phyloP scores from a whole-genome alignment of 106 monocot genomes.

The Acorus gramineus region DNA sequence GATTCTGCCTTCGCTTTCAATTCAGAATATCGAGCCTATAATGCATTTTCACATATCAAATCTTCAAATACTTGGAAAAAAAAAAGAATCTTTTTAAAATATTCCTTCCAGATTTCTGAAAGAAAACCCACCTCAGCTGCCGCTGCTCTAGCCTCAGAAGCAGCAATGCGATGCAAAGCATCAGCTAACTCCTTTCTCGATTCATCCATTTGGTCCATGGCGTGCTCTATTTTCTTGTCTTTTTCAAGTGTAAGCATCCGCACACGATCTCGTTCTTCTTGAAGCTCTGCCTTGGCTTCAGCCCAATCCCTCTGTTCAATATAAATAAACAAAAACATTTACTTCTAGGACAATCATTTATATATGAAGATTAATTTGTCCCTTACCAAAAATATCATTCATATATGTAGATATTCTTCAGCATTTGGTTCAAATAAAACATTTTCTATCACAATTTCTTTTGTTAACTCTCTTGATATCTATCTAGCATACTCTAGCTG shows the following conservation, averaged over 20 bases:
- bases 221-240: constrained; percentile 44
- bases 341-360: too few species aligned
- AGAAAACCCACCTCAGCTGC: constrained; percentile 49
- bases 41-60: not conserved
- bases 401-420: too few species aligned
- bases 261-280: constrained; percentile 71
- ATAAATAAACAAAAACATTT: not conserved
- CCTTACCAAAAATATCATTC: too few species aligned
- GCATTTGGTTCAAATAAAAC: too few species aligned
- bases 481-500: too few species aligned
- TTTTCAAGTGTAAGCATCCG: constrained; percentile 51
- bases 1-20: constrained; percentile 40
- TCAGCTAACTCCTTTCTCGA: constrained; percentile 68
- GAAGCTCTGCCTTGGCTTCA: constrained; percentile 81
- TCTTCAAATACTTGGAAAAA: not conserved
- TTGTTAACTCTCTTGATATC: too few species aligned
- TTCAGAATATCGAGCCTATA: constrained; percentile 61
- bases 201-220: constrained; percentile 58
- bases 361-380: too few species aligned
- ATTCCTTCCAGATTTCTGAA: too few species aligned
- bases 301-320: constrained; percentile 72
- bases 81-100: too few species aligned
- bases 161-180: constrained; percentile 67
- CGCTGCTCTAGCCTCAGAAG: constrained; percentile 76
- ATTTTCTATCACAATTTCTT: too few species aligned